Evolutionary conservation across 1,284 basidiomycete species (phyloP).

Genomic region (Malassezia caprae): DNA sequence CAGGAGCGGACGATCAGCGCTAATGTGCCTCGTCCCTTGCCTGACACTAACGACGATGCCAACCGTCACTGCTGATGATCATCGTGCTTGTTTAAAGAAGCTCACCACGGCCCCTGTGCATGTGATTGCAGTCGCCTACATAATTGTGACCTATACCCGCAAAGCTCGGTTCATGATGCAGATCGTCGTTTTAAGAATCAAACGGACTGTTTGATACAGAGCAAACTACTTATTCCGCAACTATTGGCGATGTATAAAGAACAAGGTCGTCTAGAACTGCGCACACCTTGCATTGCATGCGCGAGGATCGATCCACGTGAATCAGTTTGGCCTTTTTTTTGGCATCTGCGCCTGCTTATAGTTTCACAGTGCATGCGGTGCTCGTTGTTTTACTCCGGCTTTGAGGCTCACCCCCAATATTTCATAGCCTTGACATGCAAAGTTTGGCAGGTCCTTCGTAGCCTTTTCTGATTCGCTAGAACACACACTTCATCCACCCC

Average conservation of each 20-base stretch:
- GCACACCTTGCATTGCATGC: neutral
- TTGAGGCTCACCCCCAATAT: neutral
- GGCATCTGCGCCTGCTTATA: neutral
- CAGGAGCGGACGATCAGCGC: conserved; percentile 1
- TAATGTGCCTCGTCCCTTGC: neutral
- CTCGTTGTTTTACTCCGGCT: neutral
- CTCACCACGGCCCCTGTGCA: neutral
- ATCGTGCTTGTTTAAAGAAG: neutral
- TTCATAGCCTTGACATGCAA: neutral
- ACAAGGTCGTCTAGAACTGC: neutral
- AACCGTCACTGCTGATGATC: neutral
- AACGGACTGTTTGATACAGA: neutral
- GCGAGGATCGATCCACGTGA: neutral
- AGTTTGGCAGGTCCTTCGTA: neutral
- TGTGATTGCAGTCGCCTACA: neutral
- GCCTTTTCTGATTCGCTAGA: neutral
- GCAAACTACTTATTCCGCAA: neutral
- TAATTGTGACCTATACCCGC: neutral
- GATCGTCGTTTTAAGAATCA: neutral
- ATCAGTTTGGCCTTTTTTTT: neutral
- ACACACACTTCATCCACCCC: neutral
- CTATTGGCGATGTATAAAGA: neutral
- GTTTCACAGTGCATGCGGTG: neutral
- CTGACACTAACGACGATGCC: neutral
- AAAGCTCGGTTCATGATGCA: neutral